Conservation (phyloP, 768 basidiomycete genomes). For the Pisolithus microcarpus region DNA sequence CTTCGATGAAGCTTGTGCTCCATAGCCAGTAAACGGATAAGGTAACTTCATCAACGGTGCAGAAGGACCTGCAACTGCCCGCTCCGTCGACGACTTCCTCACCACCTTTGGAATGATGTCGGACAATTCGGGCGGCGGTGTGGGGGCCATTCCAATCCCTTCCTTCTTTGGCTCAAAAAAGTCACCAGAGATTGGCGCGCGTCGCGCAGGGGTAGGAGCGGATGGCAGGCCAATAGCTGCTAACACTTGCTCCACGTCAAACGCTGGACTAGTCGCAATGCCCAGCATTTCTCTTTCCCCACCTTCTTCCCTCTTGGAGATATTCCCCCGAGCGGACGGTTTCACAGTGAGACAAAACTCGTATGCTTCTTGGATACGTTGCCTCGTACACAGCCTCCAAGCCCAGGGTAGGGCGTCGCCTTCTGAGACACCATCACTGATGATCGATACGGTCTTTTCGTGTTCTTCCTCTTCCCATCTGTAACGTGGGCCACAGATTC, state of each 20-base stretch:
- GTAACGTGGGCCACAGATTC: constrained; percentile 77
- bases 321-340: constrained; percentile 29
- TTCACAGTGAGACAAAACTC: constrained; percentile 65
- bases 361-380: constrained; percentile 70
- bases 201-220: constrained; percentile 45
- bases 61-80: constrained; percentile 30
- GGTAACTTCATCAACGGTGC: constrained; percentile 47
- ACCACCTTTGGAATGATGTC: constrained; percentile 41
- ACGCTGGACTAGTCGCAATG: constrained; percentile 26
- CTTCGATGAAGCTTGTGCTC: constrained; percentile 53
- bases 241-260: constrained; percentile 51
- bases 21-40: constrained; percentile 64
- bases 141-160: constrained; percentile 17
- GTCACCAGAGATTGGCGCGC: constrained; percentile 55
- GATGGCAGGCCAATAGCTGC: constrained; percentile 48
- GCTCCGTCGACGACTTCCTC: constrained; percentile 43
- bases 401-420: constrained; percentile 59
- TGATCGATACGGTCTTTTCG: constrained; percentile 49
- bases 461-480: constrained; percentile 78
- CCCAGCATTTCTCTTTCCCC: constrained; percentile 19
- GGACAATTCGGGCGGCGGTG: constrained; percentile 25
- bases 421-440: constrained; percentile 39
- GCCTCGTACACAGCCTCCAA: constrained; percentile 67
- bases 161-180: constrained; percentile 48
- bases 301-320: constrained; percentile 26